Conservation (phyloP, 1,284 basidiomycete species). For the Hypsizygus ulmarius region DNA sequence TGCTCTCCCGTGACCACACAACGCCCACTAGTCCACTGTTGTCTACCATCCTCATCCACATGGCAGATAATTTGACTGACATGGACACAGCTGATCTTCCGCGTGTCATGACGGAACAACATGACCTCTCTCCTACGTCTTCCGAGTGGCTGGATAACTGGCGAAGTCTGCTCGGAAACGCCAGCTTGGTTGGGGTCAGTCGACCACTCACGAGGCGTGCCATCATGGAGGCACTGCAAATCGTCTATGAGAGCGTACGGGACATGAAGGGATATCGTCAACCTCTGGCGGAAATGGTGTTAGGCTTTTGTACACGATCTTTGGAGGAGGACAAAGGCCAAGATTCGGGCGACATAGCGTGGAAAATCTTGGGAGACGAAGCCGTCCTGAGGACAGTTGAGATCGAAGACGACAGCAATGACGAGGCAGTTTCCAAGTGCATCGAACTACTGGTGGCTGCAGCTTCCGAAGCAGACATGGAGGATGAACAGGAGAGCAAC, state of each 20-base stretch:
- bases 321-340: slow-evolving; percentile 33
- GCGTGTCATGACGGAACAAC: slow-evolving; percentile 56
- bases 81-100: slow-evolving; percentile 59
- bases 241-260: slow-evolving; percentile 59
- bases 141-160: slow-evolving; percentile 69
- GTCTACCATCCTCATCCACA: slow-evolving; percentile 58
- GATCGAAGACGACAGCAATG: slow-evolving; percentile 25
- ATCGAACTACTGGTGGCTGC: slow-evolving; percentile 40
- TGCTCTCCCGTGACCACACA: slow-evolving; percentile 60
- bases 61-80: slow-evolving; percentile 64
- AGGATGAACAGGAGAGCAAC: slow-evolving; percentile 37
- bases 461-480: slow-evolving; percentile 32
- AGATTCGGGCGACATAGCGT: slow-evolving; percentile 48
- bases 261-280: slow-evolving; percentile 66
- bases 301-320: slow-evolving; percentile 48
- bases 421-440: slow-evolving; percentile 27
- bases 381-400: slow-evolving; percentile 51
- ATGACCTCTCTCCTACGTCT: slow-evolving; percentile 65
- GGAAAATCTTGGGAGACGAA: slow-evolving; percentile 64
- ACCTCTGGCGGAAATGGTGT: slow-evolving; percentile 57
- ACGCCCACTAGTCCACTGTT: slow-evolving; percentile 57
- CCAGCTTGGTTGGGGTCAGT: slow-evolving; percentile 42
- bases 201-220: slow-evolving; percentile 55
- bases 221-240: slow-evolving; percentile 52
- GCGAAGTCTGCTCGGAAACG: slow-evolving; percentile 52